Evolutionary conservation across 2,329 filamentous ascomycete species (phyloP), one percentile per base, ranked within the genome.

Genomic region (Fusarium mangiferae): DNA sequence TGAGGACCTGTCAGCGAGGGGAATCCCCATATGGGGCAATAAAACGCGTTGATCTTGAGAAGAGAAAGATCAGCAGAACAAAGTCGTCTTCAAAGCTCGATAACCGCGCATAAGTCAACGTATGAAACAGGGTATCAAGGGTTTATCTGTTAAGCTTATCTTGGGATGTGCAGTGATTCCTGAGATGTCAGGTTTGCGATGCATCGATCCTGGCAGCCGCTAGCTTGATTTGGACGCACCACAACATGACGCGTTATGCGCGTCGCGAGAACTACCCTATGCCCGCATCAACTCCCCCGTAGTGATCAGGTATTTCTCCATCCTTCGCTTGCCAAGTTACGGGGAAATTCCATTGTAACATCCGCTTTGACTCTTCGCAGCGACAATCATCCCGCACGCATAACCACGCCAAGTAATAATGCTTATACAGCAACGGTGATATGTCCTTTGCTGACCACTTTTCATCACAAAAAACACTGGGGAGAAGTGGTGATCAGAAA

Each of bases 1-100:
- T 28, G 28, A 28, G 28, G 7, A 28, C 6, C 28, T 6, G 28
- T n/a, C 18, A 38, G 30, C 15, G 2, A 38, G 56, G 42, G 30
- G 42, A 3, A 2, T 7, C 30, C 8, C 56, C 15, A 0, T 3
- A 30, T 11, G 0, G 2, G 20, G 56, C 2, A 59, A 30, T 18
- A 5, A 17, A 15, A 6, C 13, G 20, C 17, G 42, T 24, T 51
- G 56, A 59, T 51, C 42, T 51, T 51, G 15, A 13, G 26, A 39
- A 18, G 14, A n/a, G 28, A 11, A 20, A 17, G 56, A 51, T 51
- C 44, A 54, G n/a, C 42, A 59, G 15, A 22, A 3, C 6, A 18
- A 30, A 18, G 30, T 13, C 18, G 26, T 48, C 15, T 38, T 51
- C 10, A 1, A 13, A 51, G n/a, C 8, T 5, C 17, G 26, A 59